A percentile compares a stretch with the other conserved stretches of the same genome.
These are phyloP conservation scores for Dendrostoma leiphaemia DNA, from an alignment of 2,329 filamentous ascomycete genomes.

Conservation along the genomic window DNA sequence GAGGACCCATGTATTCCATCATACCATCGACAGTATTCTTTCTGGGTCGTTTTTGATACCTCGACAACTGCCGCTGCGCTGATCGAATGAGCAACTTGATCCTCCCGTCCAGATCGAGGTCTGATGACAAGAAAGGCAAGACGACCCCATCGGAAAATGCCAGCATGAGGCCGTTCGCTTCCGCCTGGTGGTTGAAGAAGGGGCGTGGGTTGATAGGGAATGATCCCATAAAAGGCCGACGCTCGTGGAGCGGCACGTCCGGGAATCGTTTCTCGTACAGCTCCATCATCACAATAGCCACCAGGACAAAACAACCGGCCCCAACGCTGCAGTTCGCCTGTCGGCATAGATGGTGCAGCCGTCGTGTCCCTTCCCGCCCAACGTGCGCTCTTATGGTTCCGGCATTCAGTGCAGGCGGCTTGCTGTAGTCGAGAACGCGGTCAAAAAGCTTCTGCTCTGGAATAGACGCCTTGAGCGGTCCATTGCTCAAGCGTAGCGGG, in stretches of 20 bases:
- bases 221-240: conserved; percentile 11
- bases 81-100: conserved; percentile 14
- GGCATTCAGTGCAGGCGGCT: conserved; percentile 23
- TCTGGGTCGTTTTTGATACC: conserved; percentile 12
- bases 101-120: conserved; percentile 12
- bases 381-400: conserved; percentile 15
- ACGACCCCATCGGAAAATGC: conserved; percentile 15
- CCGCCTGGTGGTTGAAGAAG: conserved; percentile 9
- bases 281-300: conserved; percentile 26
- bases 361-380: conserved; percentile 14
- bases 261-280: conserved; percentile 21
- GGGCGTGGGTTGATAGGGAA: conserved; percentile 17
- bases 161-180: conserved; percentile 12
- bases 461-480: conserved; percentile 6
- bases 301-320: conserved; percentile 22
- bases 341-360: conserved; percentile 22
- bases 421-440: conserved; percentile 21
- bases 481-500: conserved; percentile 20
- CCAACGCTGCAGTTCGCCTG: conserved; percentile 24
- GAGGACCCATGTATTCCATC: conserved; percentile 8
- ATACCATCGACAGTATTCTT: not conserved
- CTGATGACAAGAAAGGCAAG: conserved; percentile 9
- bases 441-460: conserved; percentile 19
- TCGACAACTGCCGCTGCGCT: conserved; percentile 13
- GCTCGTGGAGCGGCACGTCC: not conserved